Evolutionary conservation across 768 basidiomycete species (phyloP).

Genomic region (Termitomyces sp.): DNA sequence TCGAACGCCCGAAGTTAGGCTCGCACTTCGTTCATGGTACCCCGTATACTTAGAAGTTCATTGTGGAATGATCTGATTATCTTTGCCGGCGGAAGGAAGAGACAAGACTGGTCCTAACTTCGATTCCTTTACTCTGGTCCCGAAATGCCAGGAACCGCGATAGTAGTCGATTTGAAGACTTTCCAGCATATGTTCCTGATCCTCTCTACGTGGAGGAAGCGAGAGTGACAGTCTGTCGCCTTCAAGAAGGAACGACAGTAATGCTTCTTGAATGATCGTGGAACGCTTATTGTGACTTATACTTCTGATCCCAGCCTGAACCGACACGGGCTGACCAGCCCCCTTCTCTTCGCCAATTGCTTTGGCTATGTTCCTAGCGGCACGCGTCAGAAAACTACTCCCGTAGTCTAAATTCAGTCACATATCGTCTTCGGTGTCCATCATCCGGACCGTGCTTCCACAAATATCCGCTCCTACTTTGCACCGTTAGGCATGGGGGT

Average conservation of each 20-base stretch:
- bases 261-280: constrained; percentile 15
- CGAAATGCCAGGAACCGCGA: background rate
- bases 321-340: constrained; percentile 13
- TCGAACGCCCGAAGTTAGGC: background rate
- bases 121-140: background rate
- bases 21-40: background rate
- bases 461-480: constrained; percentile 4
- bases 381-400: constrained; percentile 19
- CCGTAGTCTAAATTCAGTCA: constrained; percentile 19
- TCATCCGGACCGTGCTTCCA: constrained; percentile 12
- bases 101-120: background rate
- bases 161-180: background rate
- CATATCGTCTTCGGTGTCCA: constrained; percentile 11
- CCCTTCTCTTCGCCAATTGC: constrained; percentile 15
- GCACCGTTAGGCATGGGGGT: constrained; percentile 6
- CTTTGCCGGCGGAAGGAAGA: constrained; percentile 1
- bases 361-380: constrained; percentile 16
- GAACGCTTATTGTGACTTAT: constrained; percentile 9
- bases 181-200: constrained; percentile 14
- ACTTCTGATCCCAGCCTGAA: constrained; percentile 12
- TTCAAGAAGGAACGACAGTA: constrained; percentile 7
- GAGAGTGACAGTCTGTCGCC: constrained; percentile 1
- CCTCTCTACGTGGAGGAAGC: constrained; percentile 3
- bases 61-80: background rate
- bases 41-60: background rate